Conservation (phyloP, 1,139 yeast genomes). For the Maudiozyma humilis region DNA sequence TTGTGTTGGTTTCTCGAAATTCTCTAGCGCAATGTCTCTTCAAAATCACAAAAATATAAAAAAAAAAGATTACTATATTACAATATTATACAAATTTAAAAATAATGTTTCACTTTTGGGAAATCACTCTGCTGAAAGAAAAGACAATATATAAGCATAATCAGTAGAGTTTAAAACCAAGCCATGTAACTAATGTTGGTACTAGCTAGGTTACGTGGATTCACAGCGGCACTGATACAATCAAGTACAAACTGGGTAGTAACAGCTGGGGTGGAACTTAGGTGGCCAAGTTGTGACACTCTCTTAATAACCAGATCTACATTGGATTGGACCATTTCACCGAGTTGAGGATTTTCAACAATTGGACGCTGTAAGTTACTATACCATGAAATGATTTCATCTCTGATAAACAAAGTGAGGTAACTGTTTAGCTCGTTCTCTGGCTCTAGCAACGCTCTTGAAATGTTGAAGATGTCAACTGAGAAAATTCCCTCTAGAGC, state of each 20-base stretch:
- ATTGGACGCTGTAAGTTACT: conserved; percentile 62
- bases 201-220: conserved; percentile 87
- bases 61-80: background rate
- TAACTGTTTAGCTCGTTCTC: conserved; percentile 85
- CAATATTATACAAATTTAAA: background rate
- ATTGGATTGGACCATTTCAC: conserved; percentile 82
- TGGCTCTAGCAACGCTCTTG: conserved; percentile 82
- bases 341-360: conserved; percentile 62
- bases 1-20: background rate
- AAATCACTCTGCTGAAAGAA: background rate
- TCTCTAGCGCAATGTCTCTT: no score
- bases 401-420: conserved; percentile 84
- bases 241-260: conserved; percentile 93
- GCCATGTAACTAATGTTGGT: conserved; percentile 97
- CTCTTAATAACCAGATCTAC: conserved; percentile 77
- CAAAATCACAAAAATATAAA: background rate
- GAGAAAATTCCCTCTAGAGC: conserved; percentile 87
- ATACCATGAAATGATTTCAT: conserved; percentile 91
- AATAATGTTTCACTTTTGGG: background rate
- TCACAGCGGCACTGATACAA: conserved; percentile 89
- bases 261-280: conserved; percentile 64
- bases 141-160: background rate
- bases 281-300: conserved; percentile 65
- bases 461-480: conserved; percentile 75
- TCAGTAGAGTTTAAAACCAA: conserved; percentile 39